phyloP scores from a whole-genome alignment of 2,329 filamentous ascomycete genomes.

The Fusarium dlaminii region DNA sequence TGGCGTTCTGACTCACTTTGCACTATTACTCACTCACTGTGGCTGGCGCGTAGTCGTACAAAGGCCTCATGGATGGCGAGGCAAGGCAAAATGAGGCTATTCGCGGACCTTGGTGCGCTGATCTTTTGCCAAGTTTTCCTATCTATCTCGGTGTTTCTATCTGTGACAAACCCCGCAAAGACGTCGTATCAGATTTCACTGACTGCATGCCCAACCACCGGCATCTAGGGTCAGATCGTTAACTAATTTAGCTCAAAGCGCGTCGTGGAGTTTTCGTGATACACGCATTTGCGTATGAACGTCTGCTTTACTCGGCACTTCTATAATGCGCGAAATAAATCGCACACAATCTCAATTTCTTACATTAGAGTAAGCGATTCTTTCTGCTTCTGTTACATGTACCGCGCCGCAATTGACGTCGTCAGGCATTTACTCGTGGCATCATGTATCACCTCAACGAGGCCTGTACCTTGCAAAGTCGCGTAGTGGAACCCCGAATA shows the following conservation, averaged over 20 bases:
- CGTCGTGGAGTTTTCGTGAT: background rate
- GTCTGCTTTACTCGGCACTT: background rate
- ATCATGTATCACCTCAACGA: background rate
- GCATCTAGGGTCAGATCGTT: background rate
- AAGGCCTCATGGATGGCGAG: background rate
- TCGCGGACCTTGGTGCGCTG: slow-evolving; percentile 1
- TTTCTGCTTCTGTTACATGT: background rate
- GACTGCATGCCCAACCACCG: slow-evolving; percentile 22
- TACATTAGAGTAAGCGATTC: background rate
- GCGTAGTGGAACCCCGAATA: background rate
- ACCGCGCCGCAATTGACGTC: background rate
- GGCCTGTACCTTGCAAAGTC: background rate
- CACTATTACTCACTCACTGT: slow-evolving; percentile 8
- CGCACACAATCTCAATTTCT: background rate
- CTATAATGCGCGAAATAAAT: background rate
- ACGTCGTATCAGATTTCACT: slow-evolving; percentile 14
- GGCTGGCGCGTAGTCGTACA: background rate
- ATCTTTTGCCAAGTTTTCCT: slow-evolving; percentile 3
- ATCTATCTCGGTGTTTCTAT: slow-evolving; percentile 10
- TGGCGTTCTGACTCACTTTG: background rate
- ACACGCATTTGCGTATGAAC: background rate
- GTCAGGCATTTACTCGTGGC: background rate
- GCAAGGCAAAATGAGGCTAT: slow-evolving; percentile 20
- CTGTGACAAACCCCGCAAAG: slow-evolving; percentile 14
- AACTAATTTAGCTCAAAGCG: background rate